phyloP scores from a whole-genome alignment of 345 rosid genomes.

The Camelina hispida region DNA sequence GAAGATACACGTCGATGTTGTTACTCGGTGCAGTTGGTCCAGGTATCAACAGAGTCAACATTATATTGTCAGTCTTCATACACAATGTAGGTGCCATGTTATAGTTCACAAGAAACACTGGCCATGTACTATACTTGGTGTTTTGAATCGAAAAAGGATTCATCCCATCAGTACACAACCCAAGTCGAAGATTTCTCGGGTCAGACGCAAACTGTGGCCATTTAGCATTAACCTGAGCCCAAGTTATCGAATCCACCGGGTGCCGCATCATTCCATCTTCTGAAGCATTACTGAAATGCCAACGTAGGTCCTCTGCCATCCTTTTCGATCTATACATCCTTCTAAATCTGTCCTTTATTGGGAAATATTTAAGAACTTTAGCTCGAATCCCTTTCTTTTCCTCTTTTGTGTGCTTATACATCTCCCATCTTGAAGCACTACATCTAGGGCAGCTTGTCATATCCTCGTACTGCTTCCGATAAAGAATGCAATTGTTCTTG shows the following conservation, averaged over 20 bases:
- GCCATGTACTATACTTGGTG: not conserved
- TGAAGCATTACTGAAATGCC: not conserved
- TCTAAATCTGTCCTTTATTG: not conserved
- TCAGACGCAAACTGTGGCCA: not conserved
- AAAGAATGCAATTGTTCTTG: no score
- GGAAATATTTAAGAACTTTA: not conserved
- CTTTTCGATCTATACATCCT: not conserved
- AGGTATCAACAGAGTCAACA: no score
- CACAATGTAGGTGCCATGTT: not conserved
- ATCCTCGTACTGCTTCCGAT: no score
- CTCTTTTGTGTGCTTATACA: not conserved
- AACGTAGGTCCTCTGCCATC: not conserved
- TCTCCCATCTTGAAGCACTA: not conserved
- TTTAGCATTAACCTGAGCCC: not conserved
- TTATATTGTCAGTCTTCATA: not conserved
- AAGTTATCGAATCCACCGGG: not conserved
- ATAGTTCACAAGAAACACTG: not conserved
- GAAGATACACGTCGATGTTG: no score
- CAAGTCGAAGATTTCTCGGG: not conserved
- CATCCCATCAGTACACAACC: not conserved
- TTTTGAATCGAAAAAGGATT: not conserved
- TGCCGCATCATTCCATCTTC: not conserved
- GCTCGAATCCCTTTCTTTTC: not conserved
- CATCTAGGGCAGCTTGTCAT: not conserved
- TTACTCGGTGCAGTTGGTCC: no score